These are phyloP conservation scores for Tinospora cordifolia DNA, from an alignment of 164 flowering plant genomes.

Conservation along the genomic window DNA sequence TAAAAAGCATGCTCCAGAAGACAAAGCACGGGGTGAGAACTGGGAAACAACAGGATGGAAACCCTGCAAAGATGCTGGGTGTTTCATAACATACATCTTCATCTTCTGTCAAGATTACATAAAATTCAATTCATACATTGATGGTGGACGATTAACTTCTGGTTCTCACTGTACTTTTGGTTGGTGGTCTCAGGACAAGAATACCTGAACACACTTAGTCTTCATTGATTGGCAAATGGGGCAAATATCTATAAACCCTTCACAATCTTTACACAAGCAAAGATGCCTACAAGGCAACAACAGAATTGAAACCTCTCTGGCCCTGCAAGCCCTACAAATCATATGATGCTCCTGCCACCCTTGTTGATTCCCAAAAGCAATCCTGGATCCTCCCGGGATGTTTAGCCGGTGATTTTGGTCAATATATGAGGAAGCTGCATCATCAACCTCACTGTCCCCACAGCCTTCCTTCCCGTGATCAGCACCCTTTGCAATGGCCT, in stretches of 20 bases:
- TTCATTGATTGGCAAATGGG: constrained; percentile 65
- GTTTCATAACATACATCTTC: neutral
- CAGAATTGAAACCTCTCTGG: constrained; percentile 62
- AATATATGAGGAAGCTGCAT: constrained; percentile 56
- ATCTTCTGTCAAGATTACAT: neutral
- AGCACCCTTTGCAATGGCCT: constrained; percentile 57
- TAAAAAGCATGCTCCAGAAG: too few relatives aligned
- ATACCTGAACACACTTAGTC: constrained; percentile 60
- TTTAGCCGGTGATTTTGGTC: constrained; percentile 32
- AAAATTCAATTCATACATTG: neutral
- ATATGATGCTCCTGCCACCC: constrained; percentile 25
- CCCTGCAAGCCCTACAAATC: constrained; percentile 56
- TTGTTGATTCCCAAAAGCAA: constrained; percentile 11
- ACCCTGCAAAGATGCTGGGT: neutral
- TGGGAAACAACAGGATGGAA: neutral
- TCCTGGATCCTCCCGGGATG: constrained; percentile 23
- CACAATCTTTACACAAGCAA: constrained; percentile 75
- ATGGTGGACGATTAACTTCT: neutral
- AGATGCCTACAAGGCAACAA: constrained; percentile 84
- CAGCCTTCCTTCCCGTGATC: constrained; percentile 68
- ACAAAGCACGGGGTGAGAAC: neutral
- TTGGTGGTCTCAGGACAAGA: constrained; percentile 40
- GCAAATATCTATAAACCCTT: constrained; percentile 46
- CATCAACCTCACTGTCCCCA: constrained; percentile 76
- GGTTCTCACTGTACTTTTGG: neutral